These are phyloP conservation scores for Ophiocordyceps camponoti-floridani DNA, from an alignment of 2,329 filamentous ascomycete genomes.

Conservation along the genomic window DNA sequence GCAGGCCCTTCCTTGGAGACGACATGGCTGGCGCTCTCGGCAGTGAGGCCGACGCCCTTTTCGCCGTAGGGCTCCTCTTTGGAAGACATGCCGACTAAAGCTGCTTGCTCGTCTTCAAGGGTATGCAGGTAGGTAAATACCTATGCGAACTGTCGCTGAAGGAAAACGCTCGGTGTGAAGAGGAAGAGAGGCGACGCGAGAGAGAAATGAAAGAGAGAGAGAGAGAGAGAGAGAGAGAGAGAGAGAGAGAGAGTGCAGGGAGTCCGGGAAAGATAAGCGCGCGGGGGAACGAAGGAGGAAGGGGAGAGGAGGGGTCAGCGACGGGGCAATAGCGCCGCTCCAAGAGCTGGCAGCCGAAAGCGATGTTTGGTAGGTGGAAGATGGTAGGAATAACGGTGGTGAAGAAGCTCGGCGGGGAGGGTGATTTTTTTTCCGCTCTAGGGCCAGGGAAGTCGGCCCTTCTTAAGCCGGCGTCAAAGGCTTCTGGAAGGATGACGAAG, in stretches of 20 bases:
- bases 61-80: slow-evolving; percentile 5
- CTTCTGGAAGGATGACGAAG: slow-evolving; percentile 4
- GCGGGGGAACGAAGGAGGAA: background rate
- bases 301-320: background rate
- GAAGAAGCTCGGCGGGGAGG: background rate
- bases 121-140: background rate
- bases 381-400: background rate
- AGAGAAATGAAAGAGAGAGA: background rate
- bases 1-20: slow-evolving; percentile 2
- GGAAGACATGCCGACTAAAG: slow-evolving; percentile 5
- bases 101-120: background rate
- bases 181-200: background rate
- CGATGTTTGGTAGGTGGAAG: too few species aligned
- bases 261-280: background rate
- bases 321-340: background rate
- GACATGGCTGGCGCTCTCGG: slow-evolving; percentile 5
- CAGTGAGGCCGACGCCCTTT: slow-evolving; percentile 5
- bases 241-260: background rate
- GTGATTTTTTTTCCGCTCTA: background rate
- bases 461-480: slow-evolving; percentile 1
- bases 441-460: slow-evolving; percentile 1
- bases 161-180: background rate
- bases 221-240: background rate
- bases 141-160: background rate
- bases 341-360: background rate